phyloP scores from a whole-genome alignment of 768 basidiomycete species.

The Amanita brunnescens region DNA sequence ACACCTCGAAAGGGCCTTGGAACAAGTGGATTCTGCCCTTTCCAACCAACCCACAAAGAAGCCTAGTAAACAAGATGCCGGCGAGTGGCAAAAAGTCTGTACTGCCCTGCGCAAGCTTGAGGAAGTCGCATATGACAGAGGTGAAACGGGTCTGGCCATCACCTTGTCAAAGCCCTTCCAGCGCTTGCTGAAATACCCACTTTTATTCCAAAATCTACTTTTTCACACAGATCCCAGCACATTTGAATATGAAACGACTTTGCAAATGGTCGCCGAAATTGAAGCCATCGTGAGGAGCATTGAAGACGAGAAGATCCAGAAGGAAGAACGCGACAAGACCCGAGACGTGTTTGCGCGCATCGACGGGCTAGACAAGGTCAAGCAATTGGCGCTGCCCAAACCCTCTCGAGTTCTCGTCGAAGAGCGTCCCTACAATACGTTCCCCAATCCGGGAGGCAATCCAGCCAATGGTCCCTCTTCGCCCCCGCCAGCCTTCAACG shows the following conservation, averaged over 20 bases:
- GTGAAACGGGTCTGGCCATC: constrained; percentile 92
- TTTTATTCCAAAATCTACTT: constrained; percentile 94
- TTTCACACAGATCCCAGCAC: constrained; percentile 97
- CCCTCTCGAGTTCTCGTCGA: constrained; percentile 81
- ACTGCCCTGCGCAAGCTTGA: constrained; percentile 71
- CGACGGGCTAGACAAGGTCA: constrained; percentile 90
- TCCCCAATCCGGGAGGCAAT: constrained; percentile 20
- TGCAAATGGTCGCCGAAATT: constrained; percentile 95
- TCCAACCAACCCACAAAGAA: constrained; percentile 60
- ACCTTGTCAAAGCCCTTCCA: constrained; percentile 97
- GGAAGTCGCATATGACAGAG: constrained; percentile 70
- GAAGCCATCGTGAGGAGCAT: constrained; percentile 94
- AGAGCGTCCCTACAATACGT: constrained; percentile 51
- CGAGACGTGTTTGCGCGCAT: constrained; percentile 94
- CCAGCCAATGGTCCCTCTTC: constrained; percentile 16
- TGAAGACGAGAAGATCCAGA: constrained; percentile 96
- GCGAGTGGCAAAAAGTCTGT: constrained; percentile 73
- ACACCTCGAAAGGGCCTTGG: constrained; percentile 86
- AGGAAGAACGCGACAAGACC: constrained; percentile 93
- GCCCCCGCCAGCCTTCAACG: constrained; percentile 32
- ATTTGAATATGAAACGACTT: constrained; percentile 92
- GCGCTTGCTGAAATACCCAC: constrained; percentile 90
- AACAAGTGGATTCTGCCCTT: constrained; percentile 77
- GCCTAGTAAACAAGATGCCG: constrained; percentile 74
- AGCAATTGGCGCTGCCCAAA: constrained; percentile 87